These are phyloP conservation scores for Diaporthe capsici DNA, from an alignment of 2,329 filamentous ascomycete genomes.

Conservation along the genomic window DNA sequence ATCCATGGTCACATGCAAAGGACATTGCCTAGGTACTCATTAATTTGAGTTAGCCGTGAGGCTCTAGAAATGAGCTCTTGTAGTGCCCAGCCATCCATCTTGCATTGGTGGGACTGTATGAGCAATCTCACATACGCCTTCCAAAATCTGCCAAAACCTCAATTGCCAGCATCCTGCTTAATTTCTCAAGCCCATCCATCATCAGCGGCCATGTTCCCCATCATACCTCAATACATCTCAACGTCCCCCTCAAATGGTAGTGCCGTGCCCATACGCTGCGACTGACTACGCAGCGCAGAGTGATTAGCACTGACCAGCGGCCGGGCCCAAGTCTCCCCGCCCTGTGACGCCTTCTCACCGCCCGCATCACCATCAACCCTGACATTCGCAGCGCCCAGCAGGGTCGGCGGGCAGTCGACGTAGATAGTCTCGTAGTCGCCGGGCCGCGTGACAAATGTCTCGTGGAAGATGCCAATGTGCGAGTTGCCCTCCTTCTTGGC, in stretches of 20 bases:
- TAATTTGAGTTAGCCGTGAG: background rate
- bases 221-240: conserved; percentile 9
- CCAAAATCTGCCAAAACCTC: background rate
- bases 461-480: conserved; percentile 68
- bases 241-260: background rate
- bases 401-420: conserved; percentile 56
- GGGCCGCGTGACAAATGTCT: conserved; percentile 62
- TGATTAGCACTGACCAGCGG: conserved; percentile 52
- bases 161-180: background rate
- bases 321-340: conserved; percentile 50
- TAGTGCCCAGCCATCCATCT: too few species aligned
- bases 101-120: background rate
- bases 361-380: conserved; percentile 27
- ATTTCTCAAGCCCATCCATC: background rate
- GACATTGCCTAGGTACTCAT: background rate
- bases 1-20: too few species aligned
- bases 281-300: conserved; percentile 53
- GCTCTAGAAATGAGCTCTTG: background rate
- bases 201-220: background rate
- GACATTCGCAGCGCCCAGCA: conserved; percentile 52
- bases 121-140: background rate
- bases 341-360: conserved; percentile 43
- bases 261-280: conserved; percentile 48
- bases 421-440: conserved; percentile 67
- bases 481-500: conserved; percentile 47